Evolutionary conservation across 176 grass and related monocot genomes (phyloP).

Genomic region (Phragmites australis): DNA sequence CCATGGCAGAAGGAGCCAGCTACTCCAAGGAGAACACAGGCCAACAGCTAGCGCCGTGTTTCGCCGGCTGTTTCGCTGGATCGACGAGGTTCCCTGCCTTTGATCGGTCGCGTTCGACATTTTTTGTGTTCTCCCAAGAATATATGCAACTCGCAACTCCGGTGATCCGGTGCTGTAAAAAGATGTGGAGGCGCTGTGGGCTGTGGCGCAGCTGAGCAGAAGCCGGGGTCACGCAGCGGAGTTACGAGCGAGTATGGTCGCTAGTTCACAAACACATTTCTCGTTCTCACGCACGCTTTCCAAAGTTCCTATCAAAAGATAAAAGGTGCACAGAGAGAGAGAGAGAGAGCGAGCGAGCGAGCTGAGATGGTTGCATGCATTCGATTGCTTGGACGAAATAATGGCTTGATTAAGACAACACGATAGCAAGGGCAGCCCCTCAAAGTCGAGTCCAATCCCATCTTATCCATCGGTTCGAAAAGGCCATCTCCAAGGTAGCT

Average conservation of each 20-base stretch:
- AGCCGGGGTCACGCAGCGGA: no score
- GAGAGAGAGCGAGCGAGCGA: not conserved
- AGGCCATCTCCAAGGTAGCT: not conserved
- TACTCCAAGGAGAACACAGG: not conserved
- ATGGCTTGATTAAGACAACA: constrained; percentile 40
- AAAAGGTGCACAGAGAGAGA: no score
- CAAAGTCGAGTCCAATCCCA: constrained; percentile 1
- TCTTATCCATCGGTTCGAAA: constrained; percentile 12
- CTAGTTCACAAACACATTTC: no score
- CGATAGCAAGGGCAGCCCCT: not conserved
- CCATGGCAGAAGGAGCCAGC: constrained; percentile 6
- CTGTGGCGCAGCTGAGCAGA: no score
- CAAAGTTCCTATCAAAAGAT: not conserved
- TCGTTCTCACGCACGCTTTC: not conserved
- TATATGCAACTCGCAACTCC: not conserved
- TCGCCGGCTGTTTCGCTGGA: not conserved
- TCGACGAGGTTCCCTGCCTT: not conserved
- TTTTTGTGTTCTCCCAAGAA: not conserved
- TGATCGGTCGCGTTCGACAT: not conserved
- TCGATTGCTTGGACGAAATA: constrained; percentile 20
- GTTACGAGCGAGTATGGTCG: no score
- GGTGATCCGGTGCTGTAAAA: no score
- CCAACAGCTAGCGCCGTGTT: not conserved
- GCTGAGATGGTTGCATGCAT: no score
- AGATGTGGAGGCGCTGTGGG: no score